phyloP scores from a whole-genome alignment of 1,284 basidiomycete species.

The Ganoderma sinense region DNA sequence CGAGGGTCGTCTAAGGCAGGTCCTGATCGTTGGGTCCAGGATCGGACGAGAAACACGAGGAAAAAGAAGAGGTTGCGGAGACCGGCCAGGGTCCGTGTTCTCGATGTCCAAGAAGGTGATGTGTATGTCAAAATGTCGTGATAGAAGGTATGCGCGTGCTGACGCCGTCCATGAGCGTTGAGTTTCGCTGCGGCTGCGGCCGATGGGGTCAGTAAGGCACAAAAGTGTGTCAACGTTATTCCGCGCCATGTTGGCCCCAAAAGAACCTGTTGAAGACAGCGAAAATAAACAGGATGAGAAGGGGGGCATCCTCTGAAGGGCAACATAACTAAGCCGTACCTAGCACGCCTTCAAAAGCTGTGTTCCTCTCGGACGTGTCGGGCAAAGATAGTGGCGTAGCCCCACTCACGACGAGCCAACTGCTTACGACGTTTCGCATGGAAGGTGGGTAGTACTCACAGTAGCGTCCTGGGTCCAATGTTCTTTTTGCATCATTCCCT shows the following conservation, averaged over 20 bases:
- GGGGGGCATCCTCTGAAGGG: not conserved
- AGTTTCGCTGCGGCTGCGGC: not conserved
- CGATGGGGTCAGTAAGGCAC: not conserved
- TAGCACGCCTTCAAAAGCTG: conserved; percentile 2
- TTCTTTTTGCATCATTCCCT: conserved; percentile 3
- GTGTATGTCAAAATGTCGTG: not conserved
- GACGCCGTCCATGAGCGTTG: not conserved
- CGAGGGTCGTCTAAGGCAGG: not conserved
- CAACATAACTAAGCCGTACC: conserved; percentile 5
- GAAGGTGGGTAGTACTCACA: not conserved
- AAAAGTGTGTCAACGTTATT: not conserved
- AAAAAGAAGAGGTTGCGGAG: not conserved
- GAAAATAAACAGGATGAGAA: conserved; percentile 2
- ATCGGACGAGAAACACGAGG: not conserved
- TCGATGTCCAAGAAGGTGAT: not conserved
- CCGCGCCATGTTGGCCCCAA: not conserved
- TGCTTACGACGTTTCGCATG: conserved; percentile 1
- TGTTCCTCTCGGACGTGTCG: not conserved
- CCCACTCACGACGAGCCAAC: conserved; percentile 8
- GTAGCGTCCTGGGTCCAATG: not conserved
- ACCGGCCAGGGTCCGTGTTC: not conserved
- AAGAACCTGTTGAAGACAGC: not conserved
- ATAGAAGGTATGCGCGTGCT: conserved; percentile 1
- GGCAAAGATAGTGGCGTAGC: not conserved
- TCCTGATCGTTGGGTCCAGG: not conserved